Conservation (phyloP, 768 basidiomycete genomes). For the Tricholoma matsutake region DNA sequence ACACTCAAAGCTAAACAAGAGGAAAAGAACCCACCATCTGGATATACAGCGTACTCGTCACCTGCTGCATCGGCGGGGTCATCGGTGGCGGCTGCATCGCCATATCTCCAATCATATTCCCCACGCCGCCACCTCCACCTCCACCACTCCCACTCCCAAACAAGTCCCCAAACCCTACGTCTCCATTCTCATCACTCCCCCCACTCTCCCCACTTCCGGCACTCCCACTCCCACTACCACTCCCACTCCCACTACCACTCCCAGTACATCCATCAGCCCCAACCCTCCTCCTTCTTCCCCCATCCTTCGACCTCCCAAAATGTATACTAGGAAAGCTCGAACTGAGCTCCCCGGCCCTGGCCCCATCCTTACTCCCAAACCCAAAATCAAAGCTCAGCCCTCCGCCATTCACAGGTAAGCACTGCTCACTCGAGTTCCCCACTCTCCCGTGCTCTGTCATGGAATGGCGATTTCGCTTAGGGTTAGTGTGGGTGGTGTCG, state of each 20-base stretch:
- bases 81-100: constrained; percentile 11
- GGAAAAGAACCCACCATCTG: constrained; percentile 67
- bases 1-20: neutral
- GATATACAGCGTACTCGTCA: constrained; percentile 77
- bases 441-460: neutral
- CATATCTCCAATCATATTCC: constrained; percentile 31
- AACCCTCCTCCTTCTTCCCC: constrained; percentile 17
- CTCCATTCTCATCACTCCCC: constrained; percentile 5
- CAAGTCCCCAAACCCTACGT: neutral
- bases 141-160: constrained; percentile 32
- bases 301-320: constrained; percentile 51
- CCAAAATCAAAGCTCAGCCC: constrained; percentile 66
- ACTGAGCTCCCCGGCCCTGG: constrained; percentile 10
- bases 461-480: neutral
- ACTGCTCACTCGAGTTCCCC: constrained; percentile 24
- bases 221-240: constrained; percentile 11
- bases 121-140: constrained; percentile 30
- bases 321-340: constrained; percentile 79
- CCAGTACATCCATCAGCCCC: constrained; percentile 17
- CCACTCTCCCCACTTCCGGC: constrained; percentile 19
- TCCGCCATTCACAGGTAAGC: constrained; percentile 44
- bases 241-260: constrained; percentile 27
- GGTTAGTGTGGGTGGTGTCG: neutral
- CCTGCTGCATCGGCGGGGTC: constrained; percentile 21
- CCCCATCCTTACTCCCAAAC: constrained; percentile 36